Evolutionary conservation across 129 eudicot genomes (phyloP).

Genomic region (Flaveria trinervia): DNA sequence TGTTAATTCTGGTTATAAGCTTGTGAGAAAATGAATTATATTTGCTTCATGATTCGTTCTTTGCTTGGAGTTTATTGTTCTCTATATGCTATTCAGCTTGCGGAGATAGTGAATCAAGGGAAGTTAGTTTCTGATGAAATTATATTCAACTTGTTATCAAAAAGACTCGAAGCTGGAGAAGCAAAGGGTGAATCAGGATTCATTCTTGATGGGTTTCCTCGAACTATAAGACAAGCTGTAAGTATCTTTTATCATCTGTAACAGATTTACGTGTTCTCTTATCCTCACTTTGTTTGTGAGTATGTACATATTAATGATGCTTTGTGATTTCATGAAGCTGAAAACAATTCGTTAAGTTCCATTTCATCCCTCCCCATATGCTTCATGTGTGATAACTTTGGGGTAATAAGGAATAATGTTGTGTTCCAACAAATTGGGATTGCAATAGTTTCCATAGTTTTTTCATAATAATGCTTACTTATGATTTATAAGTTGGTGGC

Average conservation of each 20-base stretch:
- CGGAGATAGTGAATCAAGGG: slow-evolving; percentile 87
- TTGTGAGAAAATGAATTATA: background rate
- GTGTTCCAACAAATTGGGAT: background rate
- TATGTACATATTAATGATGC: background rate
- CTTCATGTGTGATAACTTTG: background rate
- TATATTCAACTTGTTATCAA: slow-evolving; percentile 76
- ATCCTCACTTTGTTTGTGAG: background rate
- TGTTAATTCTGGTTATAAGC: background rate
- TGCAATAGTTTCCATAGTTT: background rate
- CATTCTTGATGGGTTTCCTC: slow-evolving; percentile 94
- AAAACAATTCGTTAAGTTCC: background rate
- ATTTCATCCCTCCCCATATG: background rate
- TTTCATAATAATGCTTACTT: background rate
- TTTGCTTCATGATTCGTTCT: slow-evolving; percentile 9
- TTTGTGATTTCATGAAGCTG: slow-evolving; percentile 22
- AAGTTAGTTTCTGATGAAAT: slow-evolving; percentile 94
- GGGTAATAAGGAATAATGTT: background rate
- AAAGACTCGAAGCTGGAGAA: slow-evolving; percentile 92
- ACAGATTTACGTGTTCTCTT: background rate
- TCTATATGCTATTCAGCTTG: slow-evolving; percentile 57
- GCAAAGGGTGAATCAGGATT: slow-evolving; percentile 90
- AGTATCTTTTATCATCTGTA: slow-evolving; percentile 32
- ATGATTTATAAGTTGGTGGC: background rate
- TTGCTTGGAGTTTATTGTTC: background rate
- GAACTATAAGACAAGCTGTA: slow-evolving; percentile 96